Evolutionary conservation across 257 asterid genomes (phyloP), one percentile per base, ranked within the genome.

Genomic region (Nicotiana otophora): DNA sequence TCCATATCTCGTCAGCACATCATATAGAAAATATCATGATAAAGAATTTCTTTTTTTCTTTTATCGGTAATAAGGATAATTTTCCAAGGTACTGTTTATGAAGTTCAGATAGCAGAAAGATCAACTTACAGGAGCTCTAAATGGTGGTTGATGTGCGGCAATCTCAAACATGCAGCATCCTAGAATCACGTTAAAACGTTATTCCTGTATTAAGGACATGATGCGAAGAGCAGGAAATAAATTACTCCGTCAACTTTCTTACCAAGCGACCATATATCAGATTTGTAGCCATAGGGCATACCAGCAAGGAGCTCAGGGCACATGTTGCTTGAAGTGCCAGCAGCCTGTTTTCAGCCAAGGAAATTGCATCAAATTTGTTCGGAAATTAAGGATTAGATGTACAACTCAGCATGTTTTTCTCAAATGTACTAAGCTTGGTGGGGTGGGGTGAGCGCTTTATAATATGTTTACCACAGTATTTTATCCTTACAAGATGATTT

Each of bases 91-190:
- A 46, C 20, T 69, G 33, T 69, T 39, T 39, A 3, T 19, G 10
- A 39, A 39, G 77, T 69, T 10, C 77, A 36, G 57, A 39, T 5
- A 70, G 78, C 58, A 39, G 20, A 70, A n/a, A 74, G 51, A 3
- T 26, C 16, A 86, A 83, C 97, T 90, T 89, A 96, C 99, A 7
- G 98, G 83, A 74, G 99, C 99, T 86, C 88, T 90, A 81, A 94
- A 94, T 66, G 99, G 93, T 26, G 89, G 95, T 80, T 94, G 97
- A 80, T 91, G 98, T 12, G 97, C 98, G 81, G 98, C 97, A 86
- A 96, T 94, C 91, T 96, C 99, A 82, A 96, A 96, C 91, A 96
- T 90, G 86, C 98, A 96, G 82, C 98, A 96, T 69, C 98, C 99
- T 94, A 68, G 77, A 72, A 78, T 58, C 67, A 80, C 28, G 61